Conservation (phyloP, 106 monocot genomes). For the Cymbidium sinense region DNA sequence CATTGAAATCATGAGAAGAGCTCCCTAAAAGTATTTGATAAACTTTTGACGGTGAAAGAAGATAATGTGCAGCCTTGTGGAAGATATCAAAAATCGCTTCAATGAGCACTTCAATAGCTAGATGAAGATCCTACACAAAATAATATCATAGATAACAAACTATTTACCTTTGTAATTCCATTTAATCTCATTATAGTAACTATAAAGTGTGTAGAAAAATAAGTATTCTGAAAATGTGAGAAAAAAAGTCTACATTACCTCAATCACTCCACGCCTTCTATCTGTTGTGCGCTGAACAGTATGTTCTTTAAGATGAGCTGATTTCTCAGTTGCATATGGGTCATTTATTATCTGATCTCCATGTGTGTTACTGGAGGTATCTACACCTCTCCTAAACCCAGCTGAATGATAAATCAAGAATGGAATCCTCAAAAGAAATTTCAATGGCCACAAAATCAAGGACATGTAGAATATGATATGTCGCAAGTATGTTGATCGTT, state of each 20-base stretch:
- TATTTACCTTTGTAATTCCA: not conserved
- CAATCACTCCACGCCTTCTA: conserved; percentile 86
- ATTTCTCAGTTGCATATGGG: conserved; percentile 17
- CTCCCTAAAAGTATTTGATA: conserved; percentile 38
- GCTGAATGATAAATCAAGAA: conserved; percentile 31
- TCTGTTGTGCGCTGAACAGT: conserved; percentile 74
- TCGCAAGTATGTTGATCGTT: conserved; percentile 18
- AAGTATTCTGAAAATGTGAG: not conserved
- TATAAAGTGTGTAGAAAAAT: not conserved
- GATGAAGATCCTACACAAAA: conserved; percentile 73
- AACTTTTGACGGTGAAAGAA: conserved; percentile 75
- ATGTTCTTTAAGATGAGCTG: conserved; percentile 45
- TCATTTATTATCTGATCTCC: conserved; percentile 8
- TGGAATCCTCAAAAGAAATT: conserved; percentile 42
- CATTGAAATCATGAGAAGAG: conserved; percentile 27
- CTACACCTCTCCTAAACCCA: conserved; percentile 20
- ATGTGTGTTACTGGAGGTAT: not conserved
- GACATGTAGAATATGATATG: conserved; percentile 47
- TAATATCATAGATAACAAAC: conserved; percentile 12
- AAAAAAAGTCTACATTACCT: conserved; percentile 36
- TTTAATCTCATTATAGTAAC: not conserved
- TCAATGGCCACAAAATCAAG: conserved; percentile 71
- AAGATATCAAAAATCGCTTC: conserved; percentile 76
- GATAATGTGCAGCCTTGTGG: conserved; percentile 75
- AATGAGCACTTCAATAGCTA: conserved; percentile 90